These are phyloP conservation scores for Monosporascus sp. DNA, from an alignment of 2,329 filamentous ascomycete genomes.

Conservation along the genomic window DNA sequence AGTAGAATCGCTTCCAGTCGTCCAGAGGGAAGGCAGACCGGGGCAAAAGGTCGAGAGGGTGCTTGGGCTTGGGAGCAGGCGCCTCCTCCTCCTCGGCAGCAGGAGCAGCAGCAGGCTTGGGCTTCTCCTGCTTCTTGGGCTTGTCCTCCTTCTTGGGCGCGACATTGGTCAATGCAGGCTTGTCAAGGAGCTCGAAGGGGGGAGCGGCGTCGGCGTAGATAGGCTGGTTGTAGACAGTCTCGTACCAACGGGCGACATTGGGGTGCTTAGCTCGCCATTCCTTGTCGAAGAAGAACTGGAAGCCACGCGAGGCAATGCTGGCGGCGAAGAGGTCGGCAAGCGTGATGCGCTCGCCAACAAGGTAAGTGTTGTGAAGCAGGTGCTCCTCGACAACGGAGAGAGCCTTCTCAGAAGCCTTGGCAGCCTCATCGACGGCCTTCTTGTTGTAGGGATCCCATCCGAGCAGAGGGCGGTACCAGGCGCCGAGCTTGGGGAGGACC, in stretches of 20 bases:
- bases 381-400: slow-evolving; percentile 76
- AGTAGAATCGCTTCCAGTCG: slow-evolving; percentile 99
- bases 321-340: slow-evolving; percentile 88
- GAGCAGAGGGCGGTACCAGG: slow-evolving; percentile 81
- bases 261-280: slow-evolving; percentile 78
- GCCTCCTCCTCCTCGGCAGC: slow-evolving; percentile 53
- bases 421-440: slow-evolving; percentile 82
- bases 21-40: slow-evolving; percentile 79
- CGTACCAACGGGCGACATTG: slow-evolving; percentile 87
- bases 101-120: slow-evolving; percentile 32
- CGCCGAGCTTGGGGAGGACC: slow-evolving; percentile 65
- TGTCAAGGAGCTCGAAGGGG: slow-evolving; percentile 74
- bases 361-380: slow-evolving; percentile 89
- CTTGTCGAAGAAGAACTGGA: slow-evolving; percentile 93
- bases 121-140: slow-evolving; percentile 52
- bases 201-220: slow-evolving; percentile 78
- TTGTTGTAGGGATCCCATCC: slow-evolving; percentile 91
- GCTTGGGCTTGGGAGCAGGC: slow-evolving; percentile 84
- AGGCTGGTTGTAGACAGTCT: slow-evolving; percentile 87
- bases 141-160: slow-evolving; percentile 74
- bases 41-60: slow-evolving; percentile 82
- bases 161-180: slow-evolving; percentile 65
- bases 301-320: slow-evolving; percentile 76
- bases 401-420: slow-evolving; percentile 63
- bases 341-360: slow-evolving; percentile 95